Evolutionary conservation across 805 yeast genomes (phyloP).

Genomic region (Lipomyces orientalis): DNA sequence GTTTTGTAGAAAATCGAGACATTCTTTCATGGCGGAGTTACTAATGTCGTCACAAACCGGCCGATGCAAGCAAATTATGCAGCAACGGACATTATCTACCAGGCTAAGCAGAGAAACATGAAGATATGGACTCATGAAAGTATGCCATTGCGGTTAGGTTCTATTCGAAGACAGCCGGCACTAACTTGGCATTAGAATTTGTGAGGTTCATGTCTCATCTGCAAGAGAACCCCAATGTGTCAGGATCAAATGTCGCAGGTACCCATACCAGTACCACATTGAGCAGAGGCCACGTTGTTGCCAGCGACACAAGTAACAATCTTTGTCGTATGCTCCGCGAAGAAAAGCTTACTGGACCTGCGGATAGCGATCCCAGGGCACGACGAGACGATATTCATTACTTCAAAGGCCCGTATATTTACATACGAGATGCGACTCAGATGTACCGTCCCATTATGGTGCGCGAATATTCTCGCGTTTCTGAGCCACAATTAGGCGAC

Average conservation of each 20-base stretch:
- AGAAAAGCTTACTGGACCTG: conserved; percentile 84
- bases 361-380: conserved; percentile 86
- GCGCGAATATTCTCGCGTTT: conserved; percentile 72
- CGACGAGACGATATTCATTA: conserved; percentile 83
- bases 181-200: conserved; percentile 18
- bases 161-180: background rate
- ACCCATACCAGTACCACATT: background rate
- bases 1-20: conserved; percentile 52
- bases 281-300: conserved; percentile 4
- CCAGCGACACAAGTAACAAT: conserved; percentile 28
- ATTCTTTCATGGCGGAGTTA: conserved; percentile 65
- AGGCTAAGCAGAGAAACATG: conserved; percentile 64
- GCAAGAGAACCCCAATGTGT: conserved; percentile 22
- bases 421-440: conserved; percentile 80
- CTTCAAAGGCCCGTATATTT: conserved; percentile 74
- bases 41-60: conserved; percentile 80
- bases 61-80: conserved; percentile 52
- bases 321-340: conserved; percentile 70
- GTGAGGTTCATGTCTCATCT: conserved; percentile 29
- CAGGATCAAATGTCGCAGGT: background rate
- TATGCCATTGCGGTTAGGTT: conserved; percentile 10
- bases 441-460: conserved; percentile 78
- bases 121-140: conserved; percentile 88
- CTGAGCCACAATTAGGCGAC: conserved; percentile 48
- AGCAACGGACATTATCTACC: conserved; percentile 64